Evolutionary conservation across 1,284 basidiomycete species (phyloP).

Genomic region (Papiliotrema terrestris): DNA sequence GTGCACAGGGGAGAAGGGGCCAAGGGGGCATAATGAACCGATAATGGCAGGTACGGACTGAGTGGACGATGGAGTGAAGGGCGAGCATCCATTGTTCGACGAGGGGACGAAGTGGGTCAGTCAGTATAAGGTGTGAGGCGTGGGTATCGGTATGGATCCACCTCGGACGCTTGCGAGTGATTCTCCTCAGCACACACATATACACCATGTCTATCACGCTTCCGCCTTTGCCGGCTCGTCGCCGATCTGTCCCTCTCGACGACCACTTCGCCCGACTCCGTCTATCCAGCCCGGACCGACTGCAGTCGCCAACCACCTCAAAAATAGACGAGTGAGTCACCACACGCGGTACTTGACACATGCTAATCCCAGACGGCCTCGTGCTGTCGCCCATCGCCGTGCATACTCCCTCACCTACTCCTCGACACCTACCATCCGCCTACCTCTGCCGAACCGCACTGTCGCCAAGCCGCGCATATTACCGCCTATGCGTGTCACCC

Average conservation of each 20-base stretch:
- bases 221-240: background rate
- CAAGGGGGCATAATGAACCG: too few relatives aligned
- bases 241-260: background rate
- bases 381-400: background rate
- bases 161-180: too few relatives aligned
- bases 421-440: background rate
- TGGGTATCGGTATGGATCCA: too few relatives aligned
- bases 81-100: background rate
- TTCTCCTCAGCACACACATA: too few relatives aligned
- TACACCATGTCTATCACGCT: background rate
- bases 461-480: background rate
- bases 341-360: too few relatives aligned
- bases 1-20: too few relatives aligned
- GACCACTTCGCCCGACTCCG: background rate
- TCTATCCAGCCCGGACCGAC: background rate
- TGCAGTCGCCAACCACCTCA: too few relatives aligned
- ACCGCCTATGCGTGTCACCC: background rate
- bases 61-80: too few relatives aligned
- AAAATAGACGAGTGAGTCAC: background rate
- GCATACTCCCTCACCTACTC: slow-evolving; percentile 2
- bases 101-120: background rate
- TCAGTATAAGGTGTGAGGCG: too few relatives aligned
- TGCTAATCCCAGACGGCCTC: background rate
- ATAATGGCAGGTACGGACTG: too few relatives aligned
- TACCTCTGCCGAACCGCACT: background rate